phyloP scores from a whole-genome alignment of 768 basidiomycete genomes.

The Paxillus rubicundulus region DNA sequence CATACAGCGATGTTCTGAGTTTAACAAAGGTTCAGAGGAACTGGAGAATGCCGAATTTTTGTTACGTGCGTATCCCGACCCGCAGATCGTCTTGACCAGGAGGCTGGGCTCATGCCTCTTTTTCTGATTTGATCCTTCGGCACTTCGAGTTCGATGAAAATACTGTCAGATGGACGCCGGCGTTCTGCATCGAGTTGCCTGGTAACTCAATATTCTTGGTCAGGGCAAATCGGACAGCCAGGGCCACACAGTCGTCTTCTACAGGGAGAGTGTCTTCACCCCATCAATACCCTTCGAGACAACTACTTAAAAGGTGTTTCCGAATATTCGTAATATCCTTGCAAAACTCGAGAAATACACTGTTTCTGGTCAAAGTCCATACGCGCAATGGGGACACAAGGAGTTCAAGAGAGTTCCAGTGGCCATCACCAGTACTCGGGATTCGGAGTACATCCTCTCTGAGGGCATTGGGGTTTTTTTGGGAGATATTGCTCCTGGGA shows the following conservation, averaged over 20 bases:
- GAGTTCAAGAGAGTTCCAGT: constrained; percentile 89
- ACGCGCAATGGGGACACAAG: constrained; percentile 93
- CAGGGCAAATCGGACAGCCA: constrained; percentile 99
- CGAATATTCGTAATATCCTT: constrained; percentile 97
- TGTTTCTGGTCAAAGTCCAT: constrained; percentile 89
- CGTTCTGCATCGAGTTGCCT: constrained; percentile 95
- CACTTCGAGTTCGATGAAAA: constrained; percentile 92
- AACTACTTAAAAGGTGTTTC: constrained; percentile 97
- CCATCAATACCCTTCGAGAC: constrained; percentile 99
- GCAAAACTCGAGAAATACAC: constrained; percentile 97
- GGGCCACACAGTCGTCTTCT: constrained; percentile 99
- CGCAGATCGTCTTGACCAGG: constrained; percentile 98
- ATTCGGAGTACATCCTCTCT: constrained; percentile 88
- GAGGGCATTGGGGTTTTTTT: constrained; percentile 95
- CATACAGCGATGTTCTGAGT: constrained; percentile 98
- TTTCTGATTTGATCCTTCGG: constrained; percentile 93
- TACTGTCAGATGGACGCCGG: constrained; percentile 87
- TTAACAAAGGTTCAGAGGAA: constrained; percentile 87
- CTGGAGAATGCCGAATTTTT: constrained; percentile 98
- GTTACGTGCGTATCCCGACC: constrained; percentile 94
- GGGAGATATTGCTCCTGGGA: constrained; percentile 98
- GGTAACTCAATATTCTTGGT: constrained; percentile 95
- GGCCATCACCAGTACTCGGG: constrained; percentile 96
- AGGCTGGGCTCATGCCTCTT: constrained; percentile 82
- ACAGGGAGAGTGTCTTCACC: constrained; percentile 98